Conservation (phyloP, 2,329 filamentous ascomycete species). For the Dichotomopilus funicola region DNA sequence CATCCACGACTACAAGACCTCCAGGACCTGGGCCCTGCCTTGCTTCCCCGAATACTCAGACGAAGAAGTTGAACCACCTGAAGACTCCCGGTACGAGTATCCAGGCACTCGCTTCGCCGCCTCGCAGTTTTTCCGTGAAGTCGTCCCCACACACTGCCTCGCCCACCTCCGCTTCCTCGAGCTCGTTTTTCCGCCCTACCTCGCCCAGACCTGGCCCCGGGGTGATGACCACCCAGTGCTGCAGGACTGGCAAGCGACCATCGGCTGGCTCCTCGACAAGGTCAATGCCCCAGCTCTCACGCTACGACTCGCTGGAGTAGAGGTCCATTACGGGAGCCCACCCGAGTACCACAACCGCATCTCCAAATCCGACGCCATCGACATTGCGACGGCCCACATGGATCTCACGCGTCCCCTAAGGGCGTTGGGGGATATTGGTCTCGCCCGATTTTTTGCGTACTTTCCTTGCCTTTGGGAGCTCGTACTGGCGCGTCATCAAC, state of each 20-base stretch:
- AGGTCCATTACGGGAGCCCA: background rate
- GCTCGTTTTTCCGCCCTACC: conserved; percentile 7
- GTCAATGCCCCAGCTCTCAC: conserved; percentile 5
- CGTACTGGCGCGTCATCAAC: background rate
- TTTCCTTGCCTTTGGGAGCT: background rate
- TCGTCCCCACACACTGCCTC: conserved; percentile 2
- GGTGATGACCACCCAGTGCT: background rate
- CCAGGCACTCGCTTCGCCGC: background rate
- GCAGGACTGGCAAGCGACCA: conserved; percentile 3
- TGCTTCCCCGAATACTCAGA: too few species aligned
- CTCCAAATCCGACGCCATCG: background rate
- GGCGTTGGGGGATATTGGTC: background rate
- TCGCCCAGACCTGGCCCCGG: background rate
- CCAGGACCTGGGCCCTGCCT: too few species aligned
- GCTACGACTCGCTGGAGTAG: background rate
- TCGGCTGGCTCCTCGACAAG: conserved; percentile 6
- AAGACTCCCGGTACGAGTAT: background rate
- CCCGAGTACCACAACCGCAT: background rate
- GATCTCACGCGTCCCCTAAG: background rate
- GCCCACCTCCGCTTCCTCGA: conserved; percentile 8
- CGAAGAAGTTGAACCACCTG: too few species aligned
- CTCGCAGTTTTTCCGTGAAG: conserved; percentile 1
- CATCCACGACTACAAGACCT: background rate
- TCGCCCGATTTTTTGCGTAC: conserved; percentile 1
- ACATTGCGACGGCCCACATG: background rate